A percentile compares a stretch with the other conserved stretches of the same genome.
These are phyloP conservation scores for Kernera saxatilis DNA, from an alignment of 345 rosid species.

Conservation along the genomic window DNA sequence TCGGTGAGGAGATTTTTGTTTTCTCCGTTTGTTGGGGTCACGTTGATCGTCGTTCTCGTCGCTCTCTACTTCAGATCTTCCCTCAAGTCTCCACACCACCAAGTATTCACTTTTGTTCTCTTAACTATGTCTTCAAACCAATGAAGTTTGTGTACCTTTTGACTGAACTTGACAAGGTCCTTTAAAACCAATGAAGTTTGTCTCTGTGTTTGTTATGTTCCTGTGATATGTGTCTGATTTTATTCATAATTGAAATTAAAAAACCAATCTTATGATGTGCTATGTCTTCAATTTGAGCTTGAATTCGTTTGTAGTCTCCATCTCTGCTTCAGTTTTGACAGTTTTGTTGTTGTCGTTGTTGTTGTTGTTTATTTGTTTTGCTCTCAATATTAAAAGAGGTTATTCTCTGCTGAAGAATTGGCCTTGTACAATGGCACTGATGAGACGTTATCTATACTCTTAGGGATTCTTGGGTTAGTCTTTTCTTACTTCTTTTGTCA, in stretches of 20 bases:
- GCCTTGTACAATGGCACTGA: constrained; percentile 77
- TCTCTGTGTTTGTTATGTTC: not conserved
- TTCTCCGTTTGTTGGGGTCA: constrained; percentile 39
- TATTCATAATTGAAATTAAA: not conserved
- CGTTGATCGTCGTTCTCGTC: constrained; percentile 40
- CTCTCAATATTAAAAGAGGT: constrained; percentile 32
- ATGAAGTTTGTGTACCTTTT: not conserved
- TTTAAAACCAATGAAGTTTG: not conserved
- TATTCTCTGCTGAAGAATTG: constrained; percentile 67
- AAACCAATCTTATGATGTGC: not conserved
- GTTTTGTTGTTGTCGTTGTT: too few species aligned
- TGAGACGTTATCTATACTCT: constrained; percentile 55
- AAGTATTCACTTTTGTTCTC: constrained; percentile 32
- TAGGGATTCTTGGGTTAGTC: constrained; percentile 82
- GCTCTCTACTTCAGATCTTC: constrained; percentile 46
- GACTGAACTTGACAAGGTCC: not conserved
- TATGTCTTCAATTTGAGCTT: not conserved
- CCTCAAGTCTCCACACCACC: constrained; percentile 29
- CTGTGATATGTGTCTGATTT: not conserved
- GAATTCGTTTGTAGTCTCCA: not conserved
- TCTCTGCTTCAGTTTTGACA: not conserved
- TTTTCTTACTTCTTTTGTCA: not conserved
- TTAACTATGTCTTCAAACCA: not conserved
- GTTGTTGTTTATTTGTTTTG: too few species aligned
- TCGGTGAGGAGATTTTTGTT: constrained; percentile 19